Evolutionary conservation across 2,329 filamentous ascomycete genomes (phyloP), one percentile per base, ranked within the genome.

Genomic region (Xylaria sp.): DNA sequence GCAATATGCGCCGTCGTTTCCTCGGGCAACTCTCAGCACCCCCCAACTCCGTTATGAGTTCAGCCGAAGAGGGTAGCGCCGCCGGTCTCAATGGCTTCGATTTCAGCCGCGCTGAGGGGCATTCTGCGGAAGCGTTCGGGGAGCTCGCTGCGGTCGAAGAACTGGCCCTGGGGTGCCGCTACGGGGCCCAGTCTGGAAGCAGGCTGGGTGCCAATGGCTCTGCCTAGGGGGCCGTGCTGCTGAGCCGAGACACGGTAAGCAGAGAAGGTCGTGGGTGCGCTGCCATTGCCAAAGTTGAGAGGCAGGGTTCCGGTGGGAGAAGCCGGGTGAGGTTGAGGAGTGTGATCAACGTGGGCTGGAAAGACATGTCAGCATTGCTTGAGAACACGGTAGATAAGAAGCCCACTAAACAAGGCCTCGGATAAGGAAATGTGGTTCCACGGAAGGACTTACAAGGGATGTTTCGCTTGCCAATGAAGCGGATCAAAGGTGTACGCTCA

Each of bases 1-100:
- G 53, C 19, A 62, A 53, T 30, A 59, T 57, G 54, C 39, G 44
- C 52, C 44, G 54, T 58, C 52, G 18, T 61, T 59, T 34, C 52
- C 51, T 56, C 46, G 30, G 47, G 35, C 47, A 50, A 46, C 34
- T 54, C 9, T 19, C 49, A 48, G 7, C 18, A 55, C 6, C 39
- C 35, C 48, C 8, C 23, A 30, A 6, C n/a, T 16, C 47, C 1
- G 18, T 11, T 47, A 13, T 16, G 1, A 49, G 37, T 61, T 78
- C 72, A 83, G 63, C 78, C 77, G 65, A 81, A 75, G 59, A 80
- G 72, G 42, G 81, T 76, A 39, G 93, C 94, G 59, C 94, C 94
- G 58, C 92, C 94, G 58, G 91, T 94, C 84, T 97, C 92, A 71
- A 99, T 84, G 19, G 92, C 92, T 75, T 97, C 94, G 62, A 99